Conservation (phyloP, 2,329 filamentous ascomycete species). For the Aspergillus japonicus region DNA sequence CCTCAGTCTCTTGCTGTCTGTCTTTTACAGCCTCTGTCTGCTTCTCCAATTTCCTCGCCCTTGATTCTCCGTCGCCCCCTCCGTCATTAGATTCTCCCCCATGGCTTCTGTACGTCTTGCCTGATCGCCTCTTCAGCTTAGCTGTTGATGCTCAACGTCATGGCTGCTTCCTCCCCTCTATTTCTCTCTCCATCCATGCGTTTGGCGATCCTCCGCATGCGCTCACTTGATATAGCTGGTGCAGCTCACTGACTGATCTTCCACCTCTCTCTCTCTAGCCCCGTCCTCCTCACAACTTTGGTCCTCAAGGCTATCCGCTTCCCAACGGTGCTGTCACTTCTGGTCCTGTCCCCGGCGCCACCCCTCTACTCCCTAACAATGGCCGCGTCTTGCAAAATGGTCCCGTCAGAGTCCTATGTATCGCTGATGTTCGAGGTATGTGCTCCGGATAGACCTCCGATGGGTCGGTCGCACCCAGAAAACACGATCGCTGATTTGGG, state of each 20-base stretch:
- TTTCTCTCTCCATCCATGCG: conserved; percentile 8
- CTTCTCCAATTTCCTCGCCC: conserved; percentile 1
- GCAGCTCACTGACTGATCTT: conserved; percentile 22
- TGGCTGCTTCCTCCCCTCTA: conserved; percentile 2
- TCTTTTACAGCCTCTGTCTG: not conserved
- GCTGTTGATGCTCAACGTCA: conserved; percentile 23
- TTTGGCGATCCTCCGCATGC: conserved; percentile 6
- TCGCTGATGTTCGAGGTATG: conserved; percentile 53
- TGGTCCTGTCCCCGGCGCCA: conserved; percentile 46
- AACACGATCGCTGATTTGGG: conserved; percentile 21
- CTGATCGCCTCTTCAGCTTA: conserved; percentile 16
- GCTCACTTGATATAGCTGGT: conserved; percentile 4
- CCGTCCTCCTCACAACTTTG: conserved; percentile 45
- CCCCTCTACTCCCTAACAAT: conserved; percentile 51
- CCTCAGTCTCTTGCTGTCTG: conserved; percentile 10
- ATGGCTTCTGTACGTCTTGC: conserved; percentile 50
- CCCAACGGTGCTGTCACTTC: conserved; percentile 44
- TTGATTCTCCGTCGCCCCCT: conserved; percentile 8
- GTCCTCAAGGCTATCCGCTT: conserved; percentile 45
- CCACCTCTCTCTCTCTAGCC: conserved; percentile 31
- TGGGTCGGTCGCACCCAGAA: not conserved
- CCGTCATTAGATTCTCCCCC: conserved; percentile 18
- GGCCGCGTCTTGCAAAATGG: conserved; percentile 51
- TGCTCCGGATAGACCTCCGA: not conserved
- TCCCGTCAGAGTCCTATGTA: conserved; percentile 48